These are phyloP conservation scores for Daldinia eschscholtzii DNA, from an alignment of 2,329 filamentous ascomycete species.

Conservation along the genomic window DNA sequence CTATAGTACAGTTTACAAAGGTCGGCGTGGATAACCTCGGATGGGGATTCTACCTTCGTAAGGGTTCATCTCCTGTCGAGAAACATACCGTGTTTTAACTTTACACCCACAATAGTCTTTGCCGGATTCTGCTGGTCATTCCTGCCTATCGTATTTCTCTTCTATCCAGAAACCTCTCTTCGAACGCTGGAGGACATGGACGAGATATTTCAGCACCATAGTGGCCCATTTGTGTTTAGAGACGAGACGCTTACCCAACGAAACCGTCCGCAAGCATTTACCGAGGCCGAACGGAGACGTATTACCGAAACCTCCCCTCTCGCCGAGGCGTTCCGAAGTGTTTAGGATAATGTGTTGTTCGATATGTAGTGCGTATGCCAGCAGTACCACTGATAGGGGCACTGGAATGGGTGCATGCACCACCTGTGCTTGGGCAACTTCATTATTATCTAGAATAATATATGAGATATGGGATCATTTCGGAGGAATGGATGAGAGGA, in stretches of 20 bases:
- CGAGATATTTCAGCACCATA: slow-evolving; percentile 55
- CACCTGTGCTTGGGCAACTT: neutral
- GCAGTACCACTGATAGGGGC: neutral
- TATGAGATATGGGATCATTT: too few relatives aligned
- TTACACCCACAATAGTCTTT: slow-evolving; percentile 57
- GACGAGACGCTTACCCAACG: slow-evolving; percentile 54
- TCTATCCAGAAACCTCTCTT: slow-evolving; percentile 64
- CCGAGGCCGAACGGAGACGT: slow-evolving; percentile 54
- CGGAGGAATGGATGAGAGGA: neutral
- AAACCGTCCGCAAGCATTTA: slow-evolving; percentile 53
- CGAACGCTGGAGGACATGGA: slow-evolving; percentile 64
- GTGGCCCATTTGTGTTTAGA: slow-evolving; percentile 52
- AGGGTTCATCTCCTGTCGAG: slow-evolving; percentile 52
- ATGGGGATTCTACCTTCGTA: slow-evolving; percentile 60
- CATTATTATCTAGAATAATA: neutral
- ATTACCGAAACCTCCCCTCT: slow-evolving; percentile 42
- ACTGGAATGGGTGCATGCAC: neutral
- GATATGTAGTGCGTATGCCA: neutral
- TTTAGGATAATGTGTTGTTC: neutral
- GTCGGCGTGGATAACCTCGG: slow-evolving; percentile 57
- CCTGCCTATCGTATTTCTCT: slow-evolving; percentile 59
- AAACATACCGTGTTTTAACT: slow-evolving; percentile 7
- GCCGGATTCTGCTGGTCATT: slow-evolving; percentile 56
- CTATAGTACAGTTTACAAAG: slow-evolving; percentile 54
- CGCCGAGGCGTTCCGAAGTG: neutral